Conservation (phyloP, 345 rosid genomes). For the Arabis hirsuta region DNA sequence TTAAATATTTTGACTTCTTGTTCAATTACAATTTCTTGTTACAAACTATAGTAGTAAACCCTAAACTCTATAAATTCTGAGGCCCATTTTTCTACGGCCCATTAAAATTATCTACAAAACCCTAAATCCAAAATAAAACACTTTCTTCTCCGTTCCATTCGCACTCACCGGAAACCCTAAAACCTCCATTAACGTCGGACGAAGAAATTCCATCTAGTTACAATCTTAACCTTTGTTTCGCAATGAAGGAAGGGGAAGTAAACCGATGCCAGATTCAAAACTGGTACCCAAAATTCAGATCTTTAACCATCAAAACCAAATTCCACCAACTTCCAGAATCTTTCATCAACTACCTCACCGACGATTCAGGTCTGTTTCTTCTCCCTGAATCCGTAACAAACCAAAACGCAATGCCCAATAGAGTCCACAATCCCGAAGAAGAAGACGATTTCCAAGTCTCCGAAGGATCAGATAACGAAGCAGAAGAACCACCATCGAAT, state of each 20-base stretch:
- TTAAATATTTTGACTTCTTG: too few species aligned
- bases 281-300: constrained; percentile 84
- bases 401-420: constrained; percentile 77
- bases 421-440: constrained; percentile 66
- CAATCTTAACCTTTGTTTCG: not conserved
- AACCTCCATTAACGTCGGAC: constrained; percentile 17
- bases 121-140: too few species aligned
- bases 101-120: not conserved
- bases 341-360: constrained; percentile 70
- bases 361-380: constrained; percentile 74
- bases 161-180: not conserved
- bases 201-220: not conserved
- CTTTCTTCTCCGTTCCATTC: not conserved
- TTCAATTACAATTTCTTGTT: too few species aligned
- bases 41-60: too few species aligned
- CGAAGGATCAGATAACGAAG: constrained; percentile 73
- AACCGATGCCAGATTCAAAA: constrained; percentile 84
- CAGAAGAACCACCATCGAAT: constrained; percentile 50
- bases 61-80: too few species aligned
- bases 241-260: constrained; percentile 75
- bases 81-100: constrained; percentile 12
- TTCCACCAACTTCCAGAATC: constrained; percentile 76
- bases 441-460: constrained; percentile 67
- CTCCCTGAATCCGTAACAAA: constrained; percentile 68
- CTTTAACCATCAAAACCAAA: constrained; percentile 65